Percentiles rank a stretch among this genome's conserved stretches.
Evolutionary conservation across 1,284 basidiomycete genomes (phyloP).

Genomic region (Microbotryum violaceum): DNA sequence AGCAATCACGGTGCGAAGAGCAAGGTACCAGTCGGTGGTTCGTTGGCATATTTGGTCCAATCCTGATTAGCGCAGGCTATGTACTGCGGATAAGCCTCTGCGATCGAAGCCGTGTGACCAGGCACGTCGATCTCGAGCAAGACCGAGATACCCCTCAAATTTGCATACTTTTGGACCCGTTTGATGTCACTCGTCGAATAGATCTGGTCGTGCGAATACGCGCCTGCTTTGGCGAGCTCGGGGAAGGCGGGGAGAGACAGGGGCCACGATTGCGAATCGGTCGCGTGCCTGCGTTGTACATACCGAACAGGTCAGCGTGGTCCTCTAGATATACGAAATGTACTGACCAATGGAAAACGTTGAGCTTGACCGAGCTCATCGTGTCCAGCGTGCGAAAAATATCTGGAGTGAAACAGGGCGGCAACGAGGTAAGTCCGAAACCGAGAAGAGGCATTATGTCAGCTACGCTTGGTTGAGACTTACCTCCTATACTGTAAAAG

Average conservation of each 20-base stretch:
- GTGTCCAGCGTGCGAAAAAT: slow-evolving; percentile 68
- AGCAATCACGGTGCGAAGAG: slow-evolving; percentile 52
- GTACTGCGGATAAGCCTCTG: slow-evolving; percentile 58
- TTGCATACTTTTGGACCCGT: slow-evolving; percentile 63
- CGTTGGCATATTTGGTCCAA: slow-evolving; percentile 36
- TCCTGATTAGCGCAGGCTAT: slow-evolving; percentile 54
- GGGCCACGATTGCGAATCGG: slow-evolving; percentile 57
- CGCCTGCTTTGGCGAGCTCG: slow-evolving; percentile 58
- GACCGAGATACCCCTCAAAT: slow-evolving; percentile 67
- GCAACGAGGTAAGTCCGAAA: too few species aligned
- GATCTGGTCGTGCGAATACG: slow-evolving; percentile 54
- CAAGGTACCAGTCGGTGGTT: slow-evolving; percentile 75
- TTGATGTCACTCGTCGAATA: slow-evolving; percentile 58
- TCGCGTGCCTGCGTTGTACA: slow-evolving; percentile 15
- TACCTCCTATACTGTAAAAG: slow-evolving; percentile 44
- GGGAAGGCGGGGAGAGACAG: slow-evolving; percentile 53
- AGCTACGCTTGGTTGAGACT: not conserved
- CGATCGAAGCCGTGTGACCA: slow-evolving; percentile 66
- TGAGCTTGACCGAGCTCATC: slow-evolving; percentile 78
- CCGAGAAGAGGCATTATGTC: too few species aligned
- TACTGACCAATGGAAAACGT: slow-evolving; percentile 30
- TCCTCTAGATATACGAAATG: too few species aligned
- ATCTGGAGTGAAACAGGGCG: slow-evolving; percentile 39
- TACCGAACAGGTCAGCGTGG: not conserved
- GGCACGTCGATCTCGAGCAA: slow-evolving; percentile 66